Evolutionary conservation across 129 eudicot species (phyloP), one percentile per base, ranked within the genome.

Genomic region (Tagetes erecta): DNA sequence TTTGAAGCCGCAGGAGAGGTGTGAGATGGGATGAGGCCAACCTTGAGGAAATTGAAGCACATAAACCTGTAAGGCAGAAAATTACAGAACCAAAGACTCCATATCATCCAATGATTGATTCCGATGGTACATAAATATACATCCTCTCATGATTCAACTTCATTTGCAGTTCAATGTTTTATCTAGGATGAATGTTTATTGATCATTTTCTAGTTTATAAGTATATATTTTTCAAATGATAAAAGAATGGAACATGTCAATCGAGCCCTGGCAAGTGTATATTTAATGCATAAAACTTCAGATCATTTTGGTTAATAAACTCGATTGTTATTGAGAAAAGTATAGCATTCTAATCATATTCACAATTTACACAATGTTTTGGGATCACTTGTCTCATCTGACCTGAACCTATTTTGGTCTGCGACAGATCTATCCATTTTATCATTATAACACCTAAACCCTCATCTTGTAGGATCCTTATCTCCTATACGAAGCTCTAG

Each of bases 51-150:
- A 93, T 93, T 66, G 97, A 93, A 84, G 86, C 88, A 77, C 88
- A 87, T 73, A 93, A 93, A 78, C 98, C 98, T 30, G 92, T 87
- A 64, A 88, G 98, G 83, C 98, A 93, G 86, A 93, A 93, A 83
- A 93, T 90, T 42, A 93, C 98, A 8, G 98, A 93, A 76, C 98
- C 98, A 44, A 94, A 94, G 89, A 94, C 98, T 64, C 98, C 98
- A 56, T 94, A 94, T 76, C 98, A 94, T 78, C 88, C 86, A 42
- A 90, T 90, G 98, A 67, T 86, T 60, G 97, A 90, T 38, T 88
- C 82, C 73, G 98, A 85, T 73, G 96, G 95, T 89, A 78, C 45
- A 62, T 62, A 62, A 36, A 62, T 62, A 36, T 35, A 10, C 3
- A 56, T 2, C n/a, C 65, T 8, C 65, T 11, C 8, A 4, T 59